phyloP scores from a whole-genome alignment of 805 yeast genomes.

The Starmera dryadoides region DNA sequence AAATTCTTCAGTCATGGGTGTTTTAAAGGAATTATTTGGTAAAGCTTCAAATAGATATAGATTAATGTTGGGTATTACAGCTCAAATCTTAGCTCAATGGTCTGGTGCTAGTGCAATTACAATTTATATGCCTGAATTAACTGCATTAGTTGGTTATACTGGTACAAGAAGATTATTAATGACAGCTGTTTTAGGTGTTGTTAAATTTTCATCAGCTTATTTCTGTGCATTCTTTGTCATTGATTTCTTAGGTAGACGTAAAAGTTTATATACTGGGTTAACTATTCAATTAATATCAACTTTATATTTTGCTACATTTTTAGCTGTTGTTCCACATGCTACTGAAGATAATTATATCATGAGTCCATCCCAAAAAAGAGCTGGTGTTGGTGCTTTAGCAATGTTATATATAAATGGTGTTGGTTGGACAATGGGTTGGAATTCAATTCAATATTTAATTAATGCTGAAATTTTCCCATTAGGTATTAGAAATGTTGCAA shows the following conservation, averaged over 20 bases:
- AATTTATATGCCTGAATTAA: conserved; percentile 47
- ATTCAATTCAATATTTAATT: conserved; percentile 45
- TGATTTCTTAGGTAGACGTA: conserved; percentile 46
- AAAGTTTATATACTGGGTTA: conserved; percentile 42
- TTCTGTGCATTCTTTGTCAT: conserved; percentile 45
- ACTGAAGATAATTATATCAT: conserved; percentile 23
- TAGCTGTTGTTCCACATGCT: conserved; percentile 37
- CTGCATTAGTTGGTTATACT: conserved; percentile 37
- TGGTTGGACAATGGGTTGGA: conserved; percentile 57
- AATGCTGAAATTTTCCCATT: conserved; percentile 51
- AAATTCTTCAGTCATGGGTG: conserved; percentile 16
- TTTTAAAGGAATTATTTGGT: conserved; percentile 27
- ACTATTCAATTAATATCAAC: conserved; percentile 33
- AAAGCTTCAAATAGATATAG: conserved; percentile 38
- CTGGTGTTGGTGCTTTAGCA: conserved; percentile 43
- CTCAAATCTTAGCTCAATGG: conserved; percentile 51
- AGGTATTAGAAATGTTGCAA: conserved; percentile 40
- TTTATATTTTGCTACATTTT: conserved; percentile 39
- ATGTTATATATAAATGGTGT: conserved; percentile 42
- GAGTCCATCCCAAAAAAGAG: conserved; percentile 25
- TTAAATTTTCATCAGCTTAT: conserved; percentile 42
- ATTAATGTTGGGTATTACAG: conserved; percentile 31
- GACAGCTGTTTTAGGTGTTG: conserved; percentile 48
- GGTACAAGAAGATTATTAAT: conserved; percentile 34
- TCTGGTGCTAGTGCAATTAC: conserved; percentile 52